These are phyloP conservation scores for Ophiostoma ulmi DNA, from an alignment of 2,329 filamentous ascomycete species.

Conservation along the genomic window DNA sequence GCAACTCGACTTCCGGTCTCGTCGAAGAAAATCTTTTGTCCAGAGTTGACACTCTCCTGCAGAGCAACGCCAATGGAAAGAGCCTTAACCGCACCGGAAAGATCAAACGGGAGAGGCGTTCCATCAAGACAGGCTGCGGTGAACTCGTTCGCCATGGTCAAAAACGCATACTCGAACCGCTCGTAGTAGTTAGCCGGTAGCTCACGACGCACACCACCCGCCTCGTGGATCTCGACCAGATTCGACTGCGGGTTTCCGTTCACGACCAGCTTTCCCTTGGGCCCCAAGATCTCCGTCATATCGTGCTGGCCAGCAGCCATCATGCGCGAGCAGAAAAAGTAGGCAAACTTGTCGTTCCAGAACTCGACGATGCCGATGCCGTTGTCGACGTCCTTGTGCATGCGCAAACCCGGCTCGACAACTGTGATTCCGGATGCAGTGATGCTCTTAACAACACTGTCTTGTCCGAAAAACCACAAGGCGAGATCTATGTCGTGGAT, in stretches of 20 bases:
- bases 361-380: neutral
- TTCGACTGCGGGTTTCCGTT: neutral
- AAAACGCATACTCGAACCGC: neutral
- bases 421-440: neutral
- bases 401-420: neutral
- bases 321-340: neutral
- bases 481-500: neutral
- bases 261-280: neutral
- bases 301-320: constrained; percentile 1
- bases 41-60: neutral
- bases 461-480: neutral
- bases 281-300: neutral
- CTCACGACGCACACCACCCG: neutral
- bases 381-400: neutral
- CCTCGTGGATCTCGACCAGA: neutral
- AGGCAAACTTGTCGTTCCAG: neutral
- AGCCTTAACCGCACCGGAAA: neutral
- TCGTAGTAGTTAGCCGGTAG: neutral
- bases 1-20: neutral
- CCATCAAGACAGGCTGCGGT: neutral
- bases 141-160: constrained; percentile 5
- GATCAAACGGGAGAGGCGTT: neutral
- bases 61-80: neutral
- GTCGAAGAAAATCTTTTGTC: neutral
- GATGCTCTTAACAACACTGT: neutral